These are phyloP conservation scores for Arachis monticola DNA, from an alignment of 331 rosid genomes.

Conservation along the genomic window DNA sequence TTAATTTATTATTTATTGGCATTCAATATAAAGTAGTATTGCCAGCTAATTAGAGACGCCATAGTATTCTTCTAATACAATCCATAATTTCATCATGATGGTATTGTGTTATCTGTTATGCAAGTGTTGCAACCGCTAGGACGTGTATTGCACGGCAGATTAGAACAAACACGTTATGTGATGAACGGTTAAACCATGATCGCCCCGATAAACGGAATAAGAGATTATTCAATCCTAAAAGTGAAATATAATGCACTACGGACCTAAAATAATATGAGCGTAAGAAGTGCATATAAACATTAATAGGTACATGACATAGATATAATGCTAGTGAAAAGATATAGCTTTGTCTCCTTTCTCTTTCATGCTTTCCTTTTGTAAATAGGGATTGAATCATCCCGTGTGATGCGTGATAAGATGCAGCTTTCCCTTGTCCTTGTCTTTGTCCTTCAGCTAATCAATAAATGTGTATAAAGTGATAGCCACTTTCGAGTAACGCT, in stretches of 20 bases:
- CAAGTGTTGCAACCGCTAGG: constrained; percentile 3
- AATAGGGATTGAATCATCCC: constrained; percentile 17
- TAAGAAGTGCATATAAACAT: constrained; percentile 5
- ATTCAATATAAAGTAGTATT: background rate
- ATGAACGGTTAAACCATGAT: background rate
- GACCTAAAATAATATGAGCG: background rate
- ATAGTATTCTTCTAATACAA: background rate
- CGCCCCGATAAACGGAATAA: background rate
- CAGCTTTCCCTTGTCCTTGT: constrained; percentile 21
- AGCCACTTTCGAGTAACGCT: constrained; percentile 18
- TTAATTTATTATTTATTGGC: background rate
- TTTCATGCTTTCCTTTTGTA: constrained; percentile 7
- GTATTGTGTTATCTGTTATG: background rate
- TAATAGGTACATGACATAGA: background rate
- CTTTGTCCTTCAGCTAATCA: constrained; percentile 27
- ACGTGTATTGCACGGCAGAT: background rate
- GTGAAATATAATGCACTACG: constrained; percentile 1
- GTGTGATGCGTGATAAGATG: background rate
- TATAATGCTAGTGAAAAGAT: background rate
- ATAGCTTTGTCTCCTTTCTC: background rate
- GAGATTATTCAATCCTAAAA: background rate
- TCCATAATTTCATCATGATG: background rate
- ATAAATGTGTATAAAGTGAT: background rate
- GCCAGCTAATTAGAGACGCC: background rate
- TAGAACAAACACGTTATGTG: constrained; percentile 11